phyloP scores from a whole-genome alignment of 208 protist genomes.

The Strigomonas culicis region DNA sequence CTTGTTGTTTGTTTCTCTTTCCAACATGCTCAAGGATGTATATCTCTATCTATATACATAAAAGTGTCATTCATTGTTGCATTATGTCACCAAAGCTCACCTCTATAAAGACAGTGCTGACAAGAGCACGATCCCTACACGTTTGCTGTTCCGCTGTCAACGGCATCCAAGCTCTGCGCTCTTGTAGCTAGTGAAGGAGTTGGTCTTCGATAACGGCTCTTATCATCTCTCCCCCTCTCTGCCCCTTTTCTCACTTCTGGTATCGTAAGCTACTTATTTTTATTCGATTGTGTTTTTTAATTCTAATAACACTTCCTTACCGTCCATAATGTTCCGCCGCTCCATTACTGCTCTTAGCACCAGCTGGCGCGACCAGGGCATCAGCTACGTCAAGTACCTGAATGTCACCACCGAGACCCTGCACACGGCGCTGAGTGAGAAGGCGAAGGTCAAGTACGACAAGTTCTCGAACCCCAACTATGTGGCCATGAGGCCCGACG shows the following conservation, averaged over 20 bases:
- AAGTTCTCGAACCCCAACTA: constrained; percentile 77
- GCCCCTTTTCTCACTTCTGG: background rate
- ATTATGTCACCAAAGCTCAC: too few species aligned
- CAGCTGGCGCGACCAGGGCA: constrained; percentile 83
- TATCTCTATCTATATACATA: too few species aligned
- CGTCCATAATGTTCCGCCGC: constrained; percentile 71
- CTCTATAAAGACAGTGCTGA: too few species aligned
- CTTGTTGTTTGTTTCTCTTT: constrained; percentile 4
- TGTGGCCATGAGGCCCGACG: constrained; percentile 50
- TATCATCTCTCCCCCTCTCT: background rate
- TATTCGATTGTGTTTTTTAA: background rate
- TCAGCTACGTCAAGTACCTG: constrained; percentile 90
- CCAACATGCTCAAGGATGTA: background rate
- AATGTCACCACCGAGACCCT: constrained; percentile 87
- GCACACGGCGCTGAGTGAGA: constrained; percentile 73
- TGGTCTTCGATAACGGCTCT: too few species aligned
- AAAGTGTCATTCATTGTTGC: background rate
- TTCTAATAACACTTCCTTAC: too few species aligned
- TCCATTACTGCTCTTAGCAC: constrained; percentile 33
- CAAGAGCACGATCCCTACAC: too few species aligned
- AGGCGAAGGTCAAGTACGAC: constrained; percentile 54
- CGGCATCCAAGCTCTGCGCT: too few species aligned
- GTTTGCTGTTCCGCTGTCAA: too few species aligned
- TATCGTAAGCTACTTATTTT: background rate
- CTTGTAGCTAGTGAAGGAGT: too few species aligned